Evolutionary conservation across 176 grass and related monocot genomes (phyloP), one percentile per base, ranked within the genome.

Genomic region (Eremochloa ophiuroides): DNA sequence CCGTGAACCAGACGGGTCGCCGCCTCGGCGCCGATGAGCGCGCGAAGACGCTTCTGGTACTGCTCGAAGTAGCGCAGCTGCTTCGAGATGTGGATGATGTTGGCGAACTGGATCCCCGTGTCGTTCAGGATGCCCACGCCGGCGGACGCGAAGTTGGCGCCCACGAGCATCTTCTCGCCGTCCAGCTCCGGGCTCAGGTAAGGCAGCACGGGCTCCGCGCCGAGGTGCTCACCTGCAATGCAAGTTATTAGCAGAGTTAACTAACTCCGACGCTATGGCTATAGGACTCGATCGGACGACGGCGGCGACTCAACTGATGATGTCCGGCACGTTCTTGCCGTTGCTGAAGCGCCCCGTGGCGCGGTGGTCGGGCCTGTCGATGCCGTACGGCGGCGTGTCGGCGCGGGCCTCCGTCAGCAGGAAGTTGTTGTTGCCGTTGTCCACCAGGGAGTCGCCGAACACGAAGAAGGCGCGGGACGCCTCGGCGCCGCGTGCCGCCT

Each of bases 391-490:
- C 33, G 84, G 88, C n/a, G 84, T 20, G 66, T 98, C 92, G 27
- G 95, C 92, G 0, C 95, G 92, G 12, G 95, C 95, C 12, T 41
- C 65, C 0, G 95, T 98, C 0, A 90, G 3, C 1, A 98, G 79
- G 83, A 80, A 95, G 86, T 98, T 93, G 77, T 98, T 98, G 92
- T 98, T 95, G 82, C 95, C 95, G 43, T 89, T 91, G 82, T 98
- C 95, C 11, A 98, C 95, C 6, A 98, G 84, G 29, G 95, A 98
- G 85, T 98, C 95, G 13, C 95, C 95, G 87, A 98, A 98, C 2
- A 98, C 80, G 87, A 95, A 98, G 82, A 98, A 95, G 86, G 92
- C 90, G 27, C 90, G 90, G n/a, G 92, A 86, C 8, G 90, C 90
- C 38, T 40, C 5, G n/a, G 64, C 12, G 41, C 7, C 25, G 31